These are phyloP conservation scores for Talinum fruticosum DNA, from an alignment of 148 eudicot species.

Conservation along the genomic window DNA sequence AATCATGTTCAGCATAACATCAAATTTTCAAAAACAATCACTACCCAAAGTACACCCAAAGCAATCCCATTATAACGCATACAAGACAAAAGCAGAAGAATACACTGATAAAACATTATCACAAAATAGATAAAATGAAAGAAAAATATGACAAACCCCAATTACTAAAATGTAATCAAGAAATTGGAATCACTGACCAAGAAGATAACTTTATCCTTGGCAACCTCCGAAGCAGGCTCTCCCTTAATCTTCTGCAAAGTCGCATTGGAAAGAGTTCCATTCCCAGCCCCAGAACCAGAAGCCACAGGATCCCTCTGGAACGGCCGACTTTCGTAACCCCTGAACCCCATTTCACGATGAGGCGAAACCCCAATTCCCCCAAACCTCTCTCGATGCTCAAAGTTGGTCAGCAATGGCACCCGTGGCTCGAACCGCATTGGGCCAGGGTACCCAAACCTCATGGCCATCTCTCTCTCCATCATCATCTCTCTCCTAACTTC, in stretches of 20 bases:
- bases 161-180: not conserved
- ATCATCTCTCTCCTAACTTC: slow-evolving; percentile 68
- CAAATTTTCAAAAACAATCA: no score
- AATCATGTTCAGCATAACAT: no score
- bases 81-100: no score
- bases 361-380: slow-evolving; percentile 16
- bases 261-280: slow-evolving; percentile 6
- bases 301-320: slow-evolving; percentile 32
- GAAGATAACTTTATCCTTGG: slow-evolving; percentile 37
- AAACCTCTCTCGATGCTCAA: slow-evolving; percentile 17
- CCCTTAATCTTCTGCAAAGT: slow-evolving; percentile 18
- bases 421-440: slow-evolving; percentile 24
- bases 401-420: slow-evolving; percentile 21
- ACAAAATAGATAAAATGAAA: no score
- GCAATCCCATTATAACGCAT: no score
- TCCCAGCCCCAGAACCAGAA: slow-evolving; percentile 10
- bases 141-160: no score
- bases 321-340: slow-evolving; percentile 27
- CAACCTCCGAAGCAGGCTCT: slow-evolving; percentile 19
- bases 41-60: no score
- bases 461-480: slow-evolving; percentile 48
- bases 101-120: no score
- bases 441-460: slow-evolving; percentile 5
- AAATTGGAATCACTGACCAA: slow-evolving; percentile 42
- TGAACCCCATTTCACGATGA: slow-evolving; percentile 17